A percentile compares a stretch with the other conserved stretches of the same genome.
Conservation (phyloP, 1,139 yeast species). For the Suhomyces guaymorum region DNA sequence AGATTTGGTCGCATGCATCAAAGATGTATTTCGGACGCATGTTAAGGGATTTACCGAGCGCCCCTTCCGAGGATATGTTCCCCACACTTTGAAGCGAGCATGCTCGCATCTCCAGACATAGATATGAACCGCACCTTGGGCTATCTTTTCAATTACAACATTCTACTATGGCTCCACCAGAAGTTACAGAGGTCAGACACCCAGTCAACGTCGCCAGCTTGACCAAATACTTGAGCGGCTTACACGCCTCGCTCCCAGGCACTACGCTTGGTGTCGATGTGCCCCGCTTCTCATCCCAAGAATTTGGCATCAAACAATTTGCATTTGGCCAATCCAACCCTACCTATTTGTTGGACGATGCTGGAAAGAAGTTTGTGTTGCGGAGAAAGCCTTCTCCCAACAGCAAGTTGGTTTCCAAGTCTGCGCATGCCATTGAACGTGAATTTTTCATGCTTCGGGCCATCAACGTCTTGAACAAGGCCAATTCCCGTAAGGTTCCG, state of each 20-base stretch:
- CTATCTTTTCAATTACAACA: background rate
- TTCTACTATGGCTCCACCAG: slow-evolving; percentile 17
- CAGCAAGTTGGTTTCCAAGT: slow-evolving; percentile 51
- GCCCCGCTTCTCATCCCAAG: slow-evolving; percentile 12
- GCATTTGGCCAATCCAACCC: slow-evolving; percentile 71
- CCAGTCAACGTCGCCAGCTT: slow-evolving; percentile 20
- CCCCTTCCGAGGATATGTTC: background rate
- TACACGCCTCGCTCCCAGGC: background rate
- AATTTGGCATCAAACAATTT: slow-evolving; percentile 47
- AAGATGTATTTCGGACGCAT: too few relatives aligned
- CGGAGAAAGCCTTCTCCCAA: slow-evolving; percentile 64
- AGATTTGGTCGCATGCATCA: too few relatives aligned
- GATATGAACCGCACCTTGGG: background rate
- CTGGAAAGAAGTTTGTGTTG: slow-evolving; percentile 46
- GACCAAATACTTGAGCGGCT: slow-evolving; percentile 13
- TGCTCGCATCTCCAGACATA: background rate
- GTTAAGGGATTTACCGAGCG: too few relatives aligned
- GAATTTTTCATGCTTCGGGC: slow-evolving; percentile 59
- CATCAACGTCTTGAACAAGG: slow-evolving; percentile 35
- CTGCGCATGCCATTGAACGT: slow-evolving; percentile 68
- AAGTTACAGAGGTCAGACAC: slow-evolving; percentile 23
- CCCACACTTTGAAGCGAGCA: background rate
- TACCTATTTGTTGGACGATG: slow-evolving; percentile 55
- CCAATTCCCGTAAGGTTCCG: slow-evolving; percentile 39
- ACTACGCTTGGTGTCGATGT: slow-evolving; percentile 17